Evolutionary conservation across 192 early-diverging fungal genomes (phyloP), one percentile per base, ranked within the genome.

Genomic region (Entomortierella beljakovae): DNA sequence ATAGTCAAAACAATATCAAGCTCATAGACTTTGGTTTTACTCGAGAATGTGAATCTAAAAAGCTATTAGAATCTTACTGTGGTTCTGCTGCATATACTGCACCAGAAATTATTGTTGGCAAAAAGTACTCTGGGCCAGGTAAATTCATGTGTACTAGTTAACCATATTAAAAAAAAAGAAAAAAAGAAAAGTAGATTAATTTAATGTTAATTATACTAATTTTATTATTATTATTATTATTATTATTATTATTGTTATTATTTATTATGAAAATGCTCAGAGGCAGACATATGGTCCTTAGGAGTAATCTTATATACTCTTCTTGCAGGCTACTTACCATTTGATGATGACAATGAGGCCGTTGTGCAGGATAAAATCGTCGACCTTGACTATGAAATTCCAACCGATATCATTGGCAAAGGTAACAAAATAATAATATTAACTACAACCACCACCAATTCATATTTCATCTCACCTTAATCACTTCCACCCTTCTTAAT

Each of bases 221-320:
- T 32, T 22, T 23, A 20, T 52, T 26, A 32, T 49, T 64, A 25
- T 50, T 43, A 7, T 23, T 29, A 16, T 15, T 25, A 50, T 15
- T 63, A 68, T 10, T 23, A n/a, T 63, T 48, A 61, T 28, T 13
- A 29, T 61, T 46, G 4, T 35, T 57, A 16, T 74, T 71, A 56
- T 70, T 88, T 20, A 74, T 82, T 9, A 80, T 81, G 72, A 4
- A 25, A 20, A 48, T 35, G 1, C 38, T 48, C 29, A 81, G 82
- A 84, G 64, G 96, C 96, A 20, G 97, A 99, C 85, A 86, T 99
- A 60, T 99, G 97, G 96, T 95, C 94, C 2, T 84, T 99, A 63
- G 97, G 97, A 42, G 92, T 97, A 18, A 92, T 99, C 64, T 87
- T 96, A 13, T 98, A 94, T 76, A 94, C 97, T 40, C 81, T 96